Evolutionary conservation across 2,329 filamentous ascomycete genomes (phyloP).

Genomic region (Neurospora crassa): DNA sequence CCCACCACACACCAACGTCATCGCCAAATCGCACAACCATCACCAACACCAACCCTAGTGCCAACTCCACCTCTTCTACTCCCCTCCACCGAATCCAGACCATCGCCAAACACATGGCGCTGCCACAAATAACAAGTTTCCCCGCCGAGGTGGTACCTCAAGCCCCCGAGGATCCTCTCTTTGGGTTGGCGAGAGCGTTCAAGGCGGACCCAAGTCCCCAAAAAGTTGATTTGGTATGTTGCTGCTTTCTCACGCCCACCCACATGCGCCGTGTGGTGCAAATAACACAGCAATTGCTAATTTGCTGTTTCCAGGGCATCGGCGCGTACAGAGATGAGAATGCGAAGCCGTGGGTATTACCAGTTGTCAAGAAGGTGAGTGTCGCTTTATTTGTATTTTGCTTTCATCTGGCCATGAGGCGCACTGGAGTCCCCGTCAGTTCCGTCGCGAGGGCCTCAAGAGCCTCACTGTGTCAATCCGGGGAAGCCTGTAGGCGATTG

Average conservation of each 20-base stretch:
- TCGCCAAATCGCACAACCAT: conserved; percentile 11
- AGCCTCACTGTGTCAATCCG: neutral
- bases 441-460: neutral
- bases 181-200: conserved; percentile 84
- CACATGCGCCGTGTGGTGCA: neutral
- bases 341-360: conserved; percentile 94
- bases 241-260: conserved; percentile 9
- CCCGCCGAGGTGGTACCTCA: conserved; percentile 69
- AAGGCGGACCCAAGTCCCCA: conserved; percentile 64
- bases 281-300: neutral
- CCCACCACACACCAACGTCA: conserved; percentile 4
- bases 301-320: conserved; percentile 43
- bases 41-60: conserved; percentile 32
- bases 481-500: neutral
- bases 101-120: conserved; percentile 62
- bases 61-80: conserved; percentile 26
- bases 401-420: neutral
- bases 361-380: conserved; percentile 86
- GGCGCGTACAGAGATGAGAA: conserved; percentile 93
- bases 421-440: neutral
- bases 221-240: conserved; percentile 83
- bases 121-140: conserved; percentile 57
- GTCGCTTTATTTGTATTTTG: neutral
- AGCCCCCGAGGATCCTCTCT: conserved; percentile 90
- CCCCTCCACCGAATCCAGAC: conserved; percentile 47